These are phyloP conservation scores for Huntiella bhutanensis DNA, from an alignment of 2,329 filamentous ascomycete genomes.

Conservation along the genomic window DNA sequence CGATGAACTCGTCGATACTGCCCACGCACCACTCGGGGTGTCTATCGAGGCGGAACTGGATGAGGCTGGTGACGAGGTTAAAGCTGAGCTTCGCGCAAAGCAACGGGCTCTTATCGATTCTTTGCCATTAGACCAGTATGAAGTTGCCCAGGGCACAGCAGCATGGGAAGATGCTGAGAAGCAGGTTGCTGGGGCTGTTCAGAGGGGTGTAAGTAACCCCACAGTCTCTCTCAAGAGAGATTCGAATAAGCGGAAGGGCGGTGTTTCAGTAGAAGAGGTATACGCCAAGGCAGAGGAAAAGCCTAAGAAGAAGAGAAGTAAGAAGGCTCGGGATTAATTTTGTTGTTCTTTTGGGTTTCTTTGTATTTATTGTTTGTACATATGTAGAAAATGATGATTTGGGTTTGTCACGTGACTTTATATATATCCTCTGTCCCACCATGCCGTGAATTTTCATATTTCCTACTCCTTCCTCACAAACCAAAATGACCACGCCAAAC, in stretches of 20 bases:
- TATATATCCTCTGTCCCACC: not conserved
- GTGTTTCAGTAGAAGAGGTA: conserved; percentile 36
- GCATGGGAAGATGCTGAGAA: conserved; percentile 57
- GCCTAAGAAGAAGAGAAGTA: conserved; percentile 39
- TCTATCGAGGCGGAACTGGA: conserved; percentile 65
- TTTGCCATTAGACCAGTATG: conserved; percentile 65
- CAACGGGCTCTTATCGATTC: conserved; percentile 81
- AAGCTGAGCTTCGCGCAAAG: conserved; percentile 53
- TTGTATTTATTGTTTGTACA: not conserved
- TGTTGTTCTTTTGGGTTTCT: not conserved
- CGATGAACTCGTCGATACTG: conserved; percentile 44
- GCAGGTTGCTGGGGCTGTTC: conserved; percentile 43
- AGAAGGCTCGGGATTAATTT: conserved; percentile 10
- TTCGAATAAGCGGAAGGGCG: conserved; percentile 51
- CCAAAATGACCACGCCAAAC: not conserved
- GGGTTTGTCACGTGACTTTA: not conserved
- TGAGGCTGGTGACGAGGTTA: conserved; percentile 61
- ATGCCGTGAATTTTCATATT: no score
- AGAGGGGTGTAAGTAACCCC: conserved; percentile 44
- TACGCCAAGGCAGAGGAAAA: conserved; percentile 31
- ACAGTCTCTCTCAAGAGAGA: conserved; percentile 51
- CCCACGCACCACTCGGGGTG: conserved; percentile 51
- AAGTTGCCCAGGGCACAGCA: conserved; percentile 39
- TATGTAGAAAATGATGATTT: not conserved
- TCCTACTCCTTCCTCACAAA: no score